Evolutionary conservation across 345 rosid species (phyloP).

Genomic region (Populus ilicifolia): DNA sequence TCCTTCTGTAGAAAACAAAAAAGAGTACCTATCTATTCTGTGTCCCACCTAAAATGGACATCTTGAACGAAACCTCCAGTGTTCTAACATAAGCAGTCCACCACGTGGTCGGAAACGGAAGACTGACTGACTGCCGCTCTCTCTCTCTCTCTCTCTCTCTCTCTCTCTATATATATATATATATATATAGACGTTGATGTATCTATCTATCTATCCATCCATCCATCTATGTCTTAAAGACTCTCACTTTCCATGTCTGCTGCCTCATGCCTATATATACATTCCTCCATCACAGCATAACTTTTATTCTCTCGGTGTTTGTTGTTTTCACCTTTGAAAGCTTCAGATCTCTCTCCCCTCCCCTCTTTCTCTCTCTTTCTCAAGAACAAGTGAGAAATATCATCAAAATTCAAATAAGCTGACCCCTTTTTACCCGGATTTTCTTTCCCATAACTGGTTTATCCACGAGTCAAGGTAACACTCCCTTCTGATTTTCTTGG

Average conservation of each 20-base stretch:
- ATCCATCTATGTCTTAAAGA: background rate
- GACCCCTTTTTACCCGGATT: background rate
- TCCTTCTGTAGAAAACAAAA: background rate
- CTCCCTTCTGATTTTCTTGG: background rate
- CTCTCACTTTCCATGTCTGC: background rate
- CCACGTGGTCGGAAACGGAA: conserved; percentile 52
- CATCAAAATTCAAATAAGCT: background rate
- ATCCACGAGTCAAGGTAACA: conserved; percentile 44
- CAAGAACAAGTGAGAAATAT: background rate
- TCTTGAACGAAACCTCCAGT: background rate
- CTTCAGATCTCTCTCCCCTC: background rate
- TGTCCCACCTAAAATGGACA: too few species aligned
- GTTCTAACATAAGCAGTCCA: conserved; percentile 8
- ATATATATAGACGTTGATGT: too few species aligned
- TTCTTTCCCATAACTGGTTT: background rate
- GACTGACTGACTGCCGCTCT: background rate
- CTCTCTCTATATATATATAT: too few species aligned
- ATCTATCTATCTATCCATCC: too few species aligned
- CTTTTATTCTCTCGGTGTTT: background rate
- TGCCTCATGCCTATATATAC: background rate
- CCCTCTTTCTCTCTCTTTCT: background rate
- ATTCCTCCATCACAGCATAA: background rate
- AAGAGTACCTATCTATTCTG: too few species aligned
- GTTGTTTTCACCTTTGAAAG: background rate
- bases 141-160: background rate